Base-by-base conservation (phyloP, 2,329 filamentous ascomycete genomes). In the Macrophomina pseudophaseolina region DNA sequence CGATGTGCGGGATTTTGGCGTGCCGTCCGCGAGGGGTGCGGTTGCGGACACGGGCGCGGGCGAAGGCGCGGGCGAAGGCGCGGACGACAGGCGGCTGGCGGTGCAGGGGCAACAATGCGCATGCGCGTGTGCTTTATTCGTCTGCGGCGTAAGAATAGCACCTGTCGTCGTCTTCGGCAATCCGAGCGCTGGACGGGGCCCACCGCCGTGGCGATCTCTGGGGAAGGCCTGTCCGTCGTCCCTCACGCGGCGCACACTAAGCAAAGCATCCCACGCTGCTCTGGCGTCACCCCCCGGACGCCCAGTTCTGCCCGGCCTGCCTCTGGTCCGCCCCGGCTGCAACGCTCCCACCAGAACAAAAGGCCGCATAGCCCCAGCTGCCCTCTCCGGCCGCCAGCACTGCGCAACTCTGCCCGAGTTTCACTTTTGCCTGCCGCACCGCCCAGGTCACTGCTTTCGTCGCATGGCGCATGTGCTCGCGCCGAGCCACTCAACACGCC, bases 201-300 rank as follows among this genome's bases (percentile, higher is more conserved):
- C 16, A 38, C 30, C 30, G 44, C 28, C 16, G 54, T 48, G 56
- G 56, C 56, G 56, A 60, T 60, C 56, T 54, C 52, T 62, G 58
- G 58, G 58, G 58, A 62, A 62, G 44, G 30, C 42, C 28, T 60
- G 56, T n/a, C 56, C 28, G 28, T 9, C 49, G 14, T 7, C 30
- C 11, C 23, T 12, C 28, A 32, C 16, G 23, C 49, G 49, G 28
- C n/a, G 23, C 35, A 38, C 35, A 30, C 49, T 30, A 32, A 53
- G 30, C 28, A 53, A 32, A 16, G 4, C 52, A 49, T 49, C 46
- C 46, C 46, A 49, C 46, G 46, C 46, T 18, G 42, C 42, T 44
- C 42, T 44, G 42, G 42, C 42, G 42, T 44, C 42, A 44, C 42
- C 7, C 35, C 35, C 42, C 9, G 16, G 42, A 4, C 2, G 11